Percentiles rank a stretch among this genome's conserved stretches.
These are phyloP conservation scores for Dryadomyces quercivorus DNA, from an alignment of 2,329 filamentous ascomycete genomes.

Conservation along the genomic window DNA sequence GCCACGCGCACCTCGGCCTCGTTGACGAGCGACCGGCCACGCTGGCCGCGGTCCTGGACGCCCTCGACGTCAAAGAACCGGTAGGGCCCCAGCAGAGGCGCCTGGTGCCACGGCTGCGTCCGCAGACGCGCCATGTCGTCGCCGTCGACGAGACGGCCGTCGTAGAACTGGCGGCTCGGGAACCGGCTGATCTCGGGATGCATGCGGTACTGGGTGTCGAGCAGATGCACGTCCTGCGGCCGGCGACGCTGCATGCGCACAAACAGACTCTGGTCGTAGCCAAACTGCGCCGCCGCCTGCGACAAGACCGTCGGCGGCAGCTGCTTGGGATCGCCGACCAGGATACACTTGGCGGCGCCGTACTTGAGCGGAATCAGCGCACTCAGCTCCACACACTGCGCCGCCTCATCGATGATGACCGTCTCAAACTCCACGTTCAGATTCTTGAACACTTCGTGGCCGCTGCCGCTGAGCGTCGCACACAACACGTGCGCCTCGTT, in stretches of 20 bases:
- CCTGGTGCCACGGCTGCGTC: conserved; percentile 71
- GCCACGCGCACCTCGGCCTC: conserved; percentile 76
- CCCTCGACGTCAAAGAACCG: conserved; percentile 96
- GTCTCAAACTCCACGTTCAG: conserved; percentile 96
- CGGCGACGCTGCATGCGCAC: conserved; percentile 95
- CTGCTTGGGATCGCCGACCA: conserved; percentile 96
- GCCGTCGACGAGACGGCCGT: conserved; percentile 75
- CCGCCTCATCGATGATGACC: conserved; percentile 95
- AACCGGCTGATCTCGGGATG: conserved; percentile 92
- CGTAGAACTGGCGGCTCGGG: conserved; percentile 86
- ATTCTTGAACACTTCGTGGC: conserved; percentile 94
- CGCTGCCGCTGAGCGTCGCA: conserved; percentile 86
- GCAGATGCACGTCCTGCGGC: conserved; percentile 74
- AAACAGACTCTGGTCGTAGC: conserved; percentile 96
- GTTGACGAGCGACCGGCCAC: conserved; percentile 85
- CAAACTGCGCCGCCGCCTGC: conserved; percentile 79
- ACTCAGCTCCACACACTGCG: conserved; percentile 94
- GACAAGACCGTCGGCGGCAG: conserved; percentile 92
- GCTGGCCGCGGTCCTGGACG: conserved; percentile 66
- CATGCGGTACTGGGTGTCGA: conserved; percentile 99
- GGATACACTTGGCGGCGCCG: conserved; percentile 88
- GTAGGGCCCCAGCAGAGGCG: conserved; percentile 73
- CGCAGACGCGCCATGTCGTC: conserved; percentile 68
- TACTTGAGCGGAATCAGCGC: conserved; percentile 96
- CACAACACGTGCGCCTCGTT: conserved; percentile 88